Conservation (phyloP, 495 filamentous ascomycete genomes). For the Parathielavia appendiculata region DNA sequence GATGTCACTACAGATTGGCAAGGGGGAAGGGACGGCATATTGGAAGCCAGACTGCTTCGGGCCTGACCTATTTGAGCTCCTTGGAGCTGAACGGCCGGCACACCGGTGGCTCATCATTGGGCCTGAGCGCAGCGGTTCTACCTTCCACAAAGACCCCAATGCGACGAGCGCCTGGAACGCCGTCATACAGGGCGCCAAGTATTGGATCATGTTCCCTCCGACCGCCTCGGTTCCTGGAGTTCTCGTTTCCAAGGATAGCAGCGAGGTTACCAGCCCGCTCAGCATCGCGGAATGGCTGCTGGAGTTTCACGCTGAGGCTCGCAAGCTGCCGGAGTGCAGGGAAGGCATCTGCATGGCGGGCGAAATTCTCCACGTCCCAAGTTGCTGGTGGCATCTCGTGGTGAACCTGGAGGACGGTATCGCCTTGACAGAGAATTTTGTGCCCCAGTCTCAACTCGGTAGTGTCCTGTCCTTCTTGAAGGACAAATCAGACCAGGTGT, state of each 20-base stretch:
- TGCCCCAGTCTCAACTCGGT: constrained; percentile 68
- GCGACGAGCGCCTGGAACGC: constrained; percentile 89
- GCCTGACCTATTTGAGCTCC: constrained; percentile 76
- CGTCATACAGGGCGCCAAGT: constrained; percentile 84
- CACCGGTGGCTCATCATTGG: constrained; percentile 92
- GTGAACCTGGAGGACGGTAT: constrained; percentile 80
- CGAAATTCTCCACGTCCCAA: constrained; percentile 88
- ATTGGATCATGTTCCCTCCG: constrained; percentile 90
- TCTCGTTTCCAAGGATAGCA: constrained; percentile 84
- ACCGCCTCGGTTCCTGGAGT: constrained; percentile 68
- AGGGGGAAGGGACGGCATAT: constrained; percentile 56
- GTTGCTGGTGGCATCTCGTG: constrained; percentile 95
- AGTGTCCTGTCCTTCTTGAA: constrained; percentile 76
- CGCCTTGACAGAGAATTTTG: constrained; percentile 94
- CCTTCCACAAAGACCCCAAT: constrained; percentile 82
- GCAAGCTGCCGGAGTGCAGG: constrained; percentile 67
- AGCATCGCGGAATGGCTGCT: constrained; percentile 96
- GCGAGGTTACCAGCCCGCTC: constrained; percentile 89
- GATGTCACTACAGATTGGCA: constrained; percentile 64
- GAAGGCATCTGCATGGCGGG: constrained; percentile 85
- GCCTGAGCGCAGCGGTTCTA: constrained; percentile 83
- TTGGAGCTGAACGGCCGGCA: constrained; percentile 77
- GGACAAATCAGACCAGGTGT: constrained; percentile 78
- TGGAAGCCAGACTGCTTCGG: constrained; percentile 86
- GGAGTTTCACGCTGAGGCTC: constrained; percentile 83